Evolutionary conservation across 495 filamentous ascomycete genomes (phyloP), one percentile per base, ranked within the genome.

Genomic region (Aspergillus homomorphus): DNA sequence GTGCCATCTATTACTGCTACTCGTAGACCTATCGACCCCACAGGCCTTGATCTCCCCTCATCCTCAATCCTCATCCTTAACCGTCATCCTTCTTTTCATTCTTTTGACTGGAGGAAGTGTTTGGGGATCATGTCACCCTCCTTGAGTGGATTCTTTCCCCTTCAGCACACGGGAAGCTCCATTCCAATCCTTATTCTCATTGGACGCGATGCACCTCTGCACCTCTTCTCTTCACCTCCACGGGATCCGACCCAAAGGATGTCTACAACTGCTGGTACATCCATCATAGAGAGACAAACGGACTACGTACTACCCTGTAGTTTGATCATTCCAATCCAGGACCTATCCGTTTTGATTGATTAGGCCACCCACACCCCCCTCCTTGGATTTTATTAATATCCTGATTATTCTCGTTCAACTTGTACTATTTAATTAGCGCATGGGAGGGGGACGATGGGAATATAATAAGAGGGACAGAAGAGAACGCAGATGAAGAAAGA

Each of bases 221-320:
- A 30, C 26, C 26, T 30, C 26, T 30, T 10, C 33, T 38, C 33
- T 38, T 10, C 12, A 38, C 12, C 33, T 14, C 33, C 33, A 38
- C 33, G 33, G 33, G 12, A 38, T 38, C 10, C 33, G 33, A 38
- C 33, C 12, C 4, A 12, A 14, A 38, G 5, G 33, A 12, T 38
- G 33, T 14, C 10, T 38, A 38, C 33, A 7, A 56, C 26, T 21
- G 14, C 21, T 14, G 19, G 10, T 54, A 57, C 45, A 59, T 59
- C 56, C 57, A 59, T 59, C 56, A 53, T 59, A 44, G 56, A 55
- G 33, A 53, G 22, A 51, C 50, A 62, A 62, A 57, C 52, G 52
- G 24, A 38, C 43, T 48, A 56, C 53, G 53, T 56, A 56, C 53
- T 30, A 48, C 43, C 15, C 43, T 33, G 53, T 58, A 54, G 57